Evolutionary conservation across 805 yeast species (phyloP), one percentile per base, ranked within the genome.

Genomic region (Cyberlindnera samutprakarnensis): DNA sequence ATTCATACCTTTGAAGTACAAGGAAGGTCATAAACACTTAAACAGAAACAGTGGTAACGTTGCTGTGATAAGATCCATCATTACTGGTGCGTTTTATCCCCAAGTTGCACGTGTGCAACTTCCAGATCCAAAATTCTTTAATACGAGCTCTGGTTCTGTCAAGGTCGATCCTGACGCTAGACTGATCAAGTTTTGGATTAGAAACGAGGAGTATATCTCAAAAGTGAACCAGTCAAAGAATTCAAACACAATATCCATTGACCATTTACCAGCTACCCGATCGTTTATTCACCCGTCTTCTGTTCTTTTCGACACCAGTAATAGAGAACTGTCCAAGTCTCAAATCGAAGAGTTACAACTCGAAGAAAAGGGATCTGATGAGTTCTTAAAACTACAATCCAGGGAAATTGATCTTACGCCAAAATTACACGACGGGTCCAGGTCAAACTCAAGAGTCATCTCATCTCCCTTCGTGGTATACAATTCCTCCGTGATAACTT

Each of bases 261-360:
- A 50, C 8, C 43, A 54, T 2, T 47, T 68, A 5, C 86, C 86
- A 2, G 75, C 81, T 0, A 63, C 71, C 0, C 61, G 96, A 29
- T 86, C 88, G 0, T 88, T 85, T 42, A 57, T 85, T 15, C 96
- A 90, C 49, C 96, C 97, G 2, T 75, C 92, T 0, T 86, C 96
- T 0, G 65, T 82, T 2, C 49, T 84, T 30, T 85, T 87, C 49
- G 68, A 72, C 6, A 59, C 59, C 1, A 64, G 66, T 30, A 48
- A 59, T 32, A 44, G 49, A 6, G 48, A 41, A 30, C 14, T 42
- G 1, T 49, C 54, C 8, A 56, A 49, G 19, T 26, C 50, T 3
- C 52, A 53, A 23, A 23, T 51, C 2, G 44, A 47, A 10, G 40
- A 37, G 14, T 45, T 53, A 6, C 51, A 53, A n/a, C 45, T 45